These are phyloP conservation scores for Fraxinus excelsior DNA, from an alignment of 257 asterid genomes.

Conservation along the genomic window DNA sequence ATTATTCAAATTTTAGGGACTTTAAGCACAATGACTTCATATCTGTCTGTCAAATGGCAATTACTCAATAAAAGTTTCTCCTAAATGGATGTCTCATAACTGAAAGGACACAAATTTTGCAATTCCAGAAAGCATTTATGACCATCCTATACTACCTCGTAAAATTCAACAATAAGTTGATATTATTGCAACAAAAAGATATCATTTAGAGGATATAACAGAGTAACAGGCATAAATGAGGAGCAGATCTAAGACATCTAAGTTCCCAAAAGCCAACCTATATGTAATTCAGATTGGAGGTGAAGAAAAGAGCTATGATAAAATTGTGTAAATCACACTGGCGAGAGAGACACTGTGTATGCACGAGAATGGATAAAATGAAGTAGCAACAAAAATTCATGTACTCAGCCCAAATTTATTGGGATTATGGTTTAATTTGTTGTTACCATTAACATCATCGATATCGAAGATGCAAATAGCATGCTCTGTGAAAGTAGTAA, in stretches of 20 bases:
- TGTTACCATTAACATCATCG: not conserved
- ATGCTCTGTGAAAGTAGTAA: too few relatives aligned
- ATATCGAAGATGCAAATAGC: not conserved
- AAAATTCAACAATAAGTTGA: not conserved
- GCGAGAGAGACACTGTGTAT: not conserved
- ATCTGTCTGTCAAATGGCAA: not conserved
- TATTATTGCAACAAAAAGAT: not conserved
- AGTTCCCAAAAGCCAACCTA: not conserved
- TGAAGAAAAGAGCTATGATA: not conserved
- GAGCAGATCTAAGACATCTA: not conserved
- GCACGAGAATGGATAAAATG: not conserved
- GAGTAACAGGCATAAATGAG: not conserved
- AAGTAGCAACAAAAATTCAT: not conserved
- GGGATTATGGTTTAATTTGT: not conserved
- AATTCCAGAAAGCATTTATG: conserved; percentile 3
- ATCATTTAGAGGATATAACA: not conserved
- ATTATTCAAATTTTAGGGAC: not conserved
- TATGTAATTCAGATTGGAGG: not conserved
- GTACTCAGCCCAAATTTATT: not conserved
- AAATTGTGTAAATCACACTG: not conserved
- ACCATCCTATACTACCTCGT: not conserved
- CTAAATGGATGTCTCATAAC: not conserved
- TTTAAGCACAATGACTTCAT: not conserved
- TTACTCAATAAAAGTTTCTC: not conserved
- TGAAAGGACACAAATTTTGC: not conserved